Percentiles rank a stretch among this genome's conserved stretches.
phyloP scores from a whole-genome alignment of 2,329 filamentous ascomycete species.

The Penicillium sclerotigenum region DNA sequence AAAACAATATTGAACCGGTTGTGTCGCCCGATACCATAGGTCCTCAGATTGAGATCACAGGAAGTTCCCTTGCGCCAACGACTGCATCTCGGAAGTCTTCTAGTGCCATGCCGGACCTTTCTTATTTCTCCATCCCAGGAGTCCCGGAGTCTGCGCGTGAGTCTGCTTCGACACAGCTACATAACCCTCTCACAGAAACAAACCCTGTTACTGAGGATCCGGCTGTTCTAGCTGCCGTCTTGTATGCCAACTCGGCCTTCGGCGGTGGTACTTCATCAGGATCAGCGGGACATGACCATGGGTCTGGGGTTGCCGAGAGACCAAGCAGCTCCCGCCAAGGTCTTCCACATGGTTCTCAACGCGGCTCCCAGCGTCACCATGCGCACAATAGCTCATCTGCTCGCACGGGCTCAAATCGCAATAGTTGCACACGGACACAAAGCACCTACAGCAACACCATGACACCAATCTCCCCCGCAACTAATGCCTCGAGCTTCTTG shows the following conservation, averaged over 20 bases:
- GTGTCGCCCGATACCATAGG: conserved; percentile 36
- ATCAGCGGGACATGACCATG: conserved; percentile 8
- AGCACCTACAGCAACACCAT: conserved; percentile 44
- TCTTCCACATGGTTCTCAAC: conserved; percentile 15
- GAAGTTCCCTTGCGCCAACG: conserved; percentile 16
- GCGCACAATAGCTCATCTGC: conserved; percentile 35
- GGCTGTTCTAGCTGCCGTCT: conserved; percentile 28
- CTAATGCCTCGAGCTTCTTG: conserved; percentile 46
- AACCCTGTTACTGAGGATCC: conserved; percentile 24
- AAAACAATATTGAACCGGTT: conserved; percentile 35
- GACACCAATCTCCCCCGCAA: conserved; percentile 42
- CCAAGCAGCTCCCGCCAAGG: conserved; percentile 32
- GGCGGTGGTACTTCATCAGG: conserved; percentile 11
- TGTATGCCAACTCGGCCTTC: conserved; percentile 26
- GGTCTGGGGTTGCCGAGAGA: conserved; percentile 23
- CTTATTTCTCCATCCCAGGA: conserved; percentile 25
- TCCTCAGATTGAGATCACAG: conserved; percentile 37
- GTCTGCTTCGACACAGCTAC: conserved; percentile 14
- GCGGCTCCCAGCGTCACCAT: conserved; percentile 27
- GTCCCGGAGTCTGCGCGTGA: conserved; percentile 15
- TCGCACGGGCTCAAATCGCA: conserved; percentile 35
- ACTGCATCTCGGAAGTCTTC: conserved; percentile 33
- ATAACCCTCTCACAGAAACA: conserved; percentile 16
- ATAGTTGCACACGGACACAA: conserved; percentile 41
- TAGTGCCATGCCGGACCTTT: conserved; percentile 29